Evolutionary conservation across 2,329 filamentous ascomycete species (phyloP).

Genomic region (Byssothecium circinans): DNA sequence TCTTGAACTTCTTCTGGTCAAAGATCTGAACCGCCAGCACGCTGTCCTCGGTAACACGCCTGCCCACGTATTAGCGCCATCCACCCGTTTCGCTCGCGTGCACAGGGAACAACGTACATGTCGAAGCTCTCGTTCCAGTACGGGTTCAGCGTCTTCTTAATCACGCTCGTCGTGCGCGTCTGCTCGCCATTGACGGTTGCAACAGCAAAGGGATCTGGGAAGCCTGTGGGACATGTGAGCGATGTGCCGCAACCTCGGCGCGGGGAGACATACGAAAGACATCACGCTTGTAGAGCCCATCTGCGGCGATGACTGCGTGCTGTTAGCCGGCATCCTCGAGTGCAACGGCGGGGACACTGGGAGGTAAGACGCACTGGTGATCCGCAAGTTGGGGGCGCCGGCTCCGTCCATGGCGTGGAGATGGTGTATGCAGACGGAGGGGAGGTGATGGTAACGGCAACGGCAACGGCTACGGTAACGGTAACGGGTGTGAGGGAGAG

Average conservation of each 20-base stretch:
- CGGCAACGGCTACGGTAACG: too few species aligned
- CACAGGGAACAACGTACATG: slow-evolving; percentile 64
- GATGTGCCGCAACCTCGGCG: slow-evolving; percentile 8
- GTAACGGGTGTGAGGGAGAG: neutral
- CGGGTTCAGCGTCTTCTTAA: slow-evolving; percentile 97
- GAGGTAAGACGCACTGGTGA: slow-evolving; percentile 72
- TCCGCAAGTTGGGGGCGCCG: slow-evolving; percentile 76
- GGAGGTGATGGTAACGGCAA: neutral
- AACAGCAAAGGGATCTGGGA: slow-evolving; percentile 96
- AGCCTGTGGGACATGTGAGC: slow-evolving; percentile 63
- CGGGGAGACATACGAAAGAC: slow-evolving; percentile 78
- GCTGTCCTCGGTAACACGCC: slow-evolving; percentile 89
- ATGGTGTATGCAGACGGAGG: slow-evolving; percentile 6
- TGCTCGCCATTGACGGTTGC: slow-evolving; percentile 97
- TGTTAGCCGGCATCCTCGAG: slow-evolving; percentile 28
- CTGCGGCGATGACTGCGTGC: slow-evolving; percentile 85
- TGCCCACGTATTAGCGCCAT: slow-evolving; percentile 46
- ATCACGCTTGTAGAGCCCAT: slow-evolving; percentile 98
- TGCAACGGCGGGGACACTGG: too few species aligned
- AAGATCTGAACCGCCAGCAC: slow-evolving; percentile 98
- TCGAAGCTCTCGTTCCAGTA: slow-evolving; percentile 99
- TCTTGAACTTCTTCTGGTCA: slow-evolving; percentile 99
- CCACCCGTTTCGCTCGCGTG: slow-evolving; percentile 5
- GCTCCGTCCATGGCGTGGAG: slow-evolving; percentile 48
- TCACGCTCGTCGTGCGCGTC: slow-evolving; percentile 95